These are phyloP conservation scores for Paecilomyces dactylethromorphus DNA, from an alignment of 2,329 filamentous ascomycete genomes.

Conservation along the genomic window DNA sequence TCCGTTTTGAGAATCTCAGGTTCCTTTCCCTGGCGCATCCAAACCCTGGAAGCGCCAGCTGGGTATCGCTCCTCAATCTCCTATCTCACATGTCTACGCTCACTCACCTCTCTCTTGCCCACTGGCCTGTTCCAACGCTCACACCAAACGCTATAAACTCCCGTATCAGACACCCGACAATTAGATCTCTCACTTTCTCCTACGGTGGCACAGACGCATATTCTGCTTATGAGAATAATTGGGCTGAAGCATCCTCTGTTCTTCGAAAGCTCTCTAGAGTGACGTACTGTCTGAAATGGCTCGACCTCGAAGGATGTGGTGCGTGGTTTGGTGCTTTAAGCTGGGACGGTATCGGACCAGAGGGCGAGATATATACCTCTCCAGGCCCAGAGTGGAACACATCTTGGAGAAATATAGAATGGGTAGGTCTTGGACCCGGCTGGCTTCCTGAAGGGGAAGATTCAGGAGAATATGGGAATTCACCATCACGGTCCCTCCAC, in stretches of 20 bases:
- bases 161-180: constrained; percentile 30
- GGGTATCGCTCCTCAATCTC: constrained; percentile 49
- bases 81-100: constrained; percentile 49
- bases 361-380: constrained; percentile 18
- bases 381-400: constrained; percentile 40
- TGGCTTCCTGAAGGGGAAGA: constrained; percentile 26
- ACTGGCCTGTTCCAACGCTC: constrained; percentile 55
- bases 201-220: constrained; percentile 50
- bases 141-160: constrained; percentile 47
- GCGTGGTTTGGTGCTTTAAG: constrained; percentile 50
- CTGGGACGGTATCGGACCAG: constrained; percentile 29
- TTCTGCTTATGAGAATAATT: constrained; percentile 47
- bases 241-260: constrained; percentile 50
- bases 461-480: background rate
- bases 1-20: constrained; percentile 47
- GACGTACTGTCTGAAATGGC: constrained; percentile 54
- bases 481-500: constrained; percentile 8
- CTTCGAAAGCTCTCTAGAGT: constrained; percentile 49
- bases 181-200: constrained; percentile 34
- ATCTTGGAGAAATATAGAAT: constrained; percentile 39
- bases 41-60: constrained; percentile 38
- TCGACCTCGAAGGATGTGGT: constrained; percentile 55
- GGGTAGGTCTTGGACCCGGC: constrained; percentile 35
- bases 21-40: constrained; percentile 54
- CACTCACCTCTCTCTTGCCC: constrained; percentile 56